Percentiles rank a stretch among this genome's conserved stretches.
Evolutionary conservation across 78 protist species (phyloP).

Genomic region (Polysphondylium violaceum): DNA sequence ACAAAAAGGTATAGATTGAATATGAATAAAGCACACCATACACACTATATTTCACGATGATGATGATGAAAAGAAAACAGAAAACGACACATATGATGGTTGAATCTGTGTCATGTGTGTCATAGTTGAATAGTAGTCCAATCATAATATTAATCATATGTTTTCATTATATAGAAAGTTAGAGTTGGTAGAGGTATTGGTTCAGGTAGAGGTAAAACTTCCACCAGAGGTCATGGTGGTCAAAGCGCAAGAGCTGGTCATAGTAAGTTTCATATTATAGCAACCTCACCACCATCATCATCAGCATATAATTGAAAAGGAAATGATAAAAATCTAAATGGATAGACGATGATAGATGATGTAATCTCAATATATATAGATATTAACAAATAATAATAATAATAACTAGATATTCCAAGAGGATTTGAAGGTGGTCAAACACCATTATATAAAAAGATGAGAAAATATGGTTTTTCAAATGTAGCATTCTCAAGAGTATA

Average conservation of each 20-base stretch:
- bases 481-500: conserved; percentile 26
- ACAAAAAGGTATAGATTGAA: conserved; percentile 17
- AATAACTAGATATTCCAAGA: conserved; percentile 52
- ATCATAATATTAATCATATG: neutral
- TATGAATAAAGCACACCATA: neutral
- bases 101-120: neutral
- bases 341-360: too few species aligned
- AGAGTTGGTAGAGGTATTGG: conserved; percentile 91
- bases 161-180: conserved; percentile 28
- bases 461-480: conserved; percentile 86
- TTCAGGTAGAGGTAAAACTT: conserved; percentile 86
- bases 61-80: too few species aligned
- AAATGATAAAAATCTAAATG: too few species aligned
- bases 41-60: too few species aligned
- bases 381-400: neutral
- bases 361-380: neutral
- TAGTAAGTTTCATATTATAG: conserved; percentile 37
- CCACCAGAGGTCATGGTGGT: conserved; percentile 89
- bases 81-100: neutral
- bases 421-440: conserved; percentile 93
- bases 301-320: neutral
- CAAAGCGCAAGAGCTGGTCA: conserved; percentile 87
- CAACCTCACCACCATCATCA: neutral
- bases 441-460: conserved; percentile 82
- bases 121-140: neutral